Base-by-base conservation (phyloP, 2,329 filamentous ascomycete genomes). In the Aspergillus ochraceoroseus region DNA sequence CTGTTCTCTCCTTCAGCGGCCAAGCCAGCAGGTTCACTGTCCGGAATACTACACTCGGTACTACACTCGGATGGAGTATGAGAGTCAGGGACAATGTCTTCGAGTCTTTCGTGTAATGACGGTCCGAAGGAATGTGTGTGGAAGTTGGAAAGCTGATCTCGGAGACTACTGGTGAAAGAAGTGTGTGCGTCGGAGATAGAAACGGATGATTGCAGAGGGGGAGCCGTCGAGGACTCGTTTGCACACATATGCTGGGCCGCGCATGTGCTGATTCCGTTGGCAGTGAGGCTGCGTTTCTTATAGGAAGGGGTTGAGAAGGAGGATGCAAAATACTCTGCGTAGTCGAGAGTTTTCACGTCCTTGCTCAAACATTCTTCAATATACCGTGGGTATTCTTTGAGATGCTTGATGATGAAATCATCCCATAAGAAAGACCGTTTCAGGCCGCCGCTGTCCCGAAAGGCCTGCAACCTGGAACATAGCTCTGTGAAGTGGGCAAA, bases 361-460 rank as follows among this genome's bases (percentile, higher is more conserved):
- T 51, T 49, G 7, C 51, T 51, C 5, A 43, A 32, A 37, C 54
- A 55, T n/a, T 56, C 35, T 22, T 56, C 41, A 4, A 60, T 32
- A 44, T 71, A 63, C n/a, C 38, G 36, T 3, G 52, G 57, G 43
- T 70, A 72, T 17, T 62, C 57, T 11, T 56, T 44, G 5, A 61
- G 51, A 44, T 69, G 59, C 47, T 62, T 59, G 37, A 66, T 68
- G 35, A 72, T 52, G 41, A 69, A 71, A 46, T 72, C 70, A 51
- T 72, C 70, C 64, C 68, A 70, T 9, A 71, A 39, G 15, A 59
- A 64, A 8, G 62, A 66, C 35, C 59, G 56, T 25, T 58, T 48
- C 23, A 66, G 43, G 18, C 54, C 37, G 4, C 59, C 64, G 12
- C 47, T 38, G 13, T 44, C 44, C n/a, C 61, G 47, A 25, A 69